Conservation (phyloP, 257 asterid genomes). For the Petunia axillaris region DNA sequence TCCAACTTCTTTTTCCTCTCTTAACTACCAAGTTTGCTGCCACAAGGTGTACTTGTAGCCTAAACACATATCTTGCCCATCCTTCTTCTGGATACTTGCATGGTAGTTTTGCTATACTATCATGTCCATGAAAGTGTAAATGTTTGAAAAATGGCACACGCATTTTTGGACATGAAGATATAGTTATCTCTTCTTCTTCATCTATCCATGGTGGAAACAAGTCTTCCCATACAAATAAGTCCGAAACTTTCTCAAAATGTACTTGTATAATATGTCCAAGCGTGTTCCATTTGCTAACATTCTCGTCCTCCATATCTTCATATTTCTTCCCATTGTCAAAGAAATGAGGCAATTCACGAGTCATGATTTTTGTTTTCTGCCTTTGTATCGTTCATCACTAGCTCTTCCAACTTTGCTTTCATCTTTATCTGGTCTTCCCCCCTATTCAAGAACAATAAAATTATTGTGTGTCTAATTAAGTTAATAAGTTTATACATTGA, state of each 20-base stretch:
- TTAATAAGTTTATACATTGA: no score
- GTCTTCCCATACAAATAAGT: constrained; percentile 62
- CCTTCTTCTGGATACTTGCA: constrained; percentile 52
- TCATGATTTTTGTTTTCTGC: constrained; percentile 39
- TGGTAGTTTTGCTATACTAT: constrained; percentile 66
- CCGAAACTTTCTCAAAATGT: constrained; percentile 49
- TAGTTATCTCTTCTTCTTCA: constrained; percentile 79
- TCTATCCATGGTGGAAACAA: constrained; percentile 91
- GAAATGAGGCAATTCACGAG: constrained; percentile 66
- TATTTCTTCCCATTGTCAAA: constrained; percentile 45
- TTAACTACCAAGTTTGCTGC: constrained; percentile 65
- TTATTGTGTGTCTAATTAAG: no score
- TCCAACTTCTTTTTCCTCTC: constrained; percentile 57
- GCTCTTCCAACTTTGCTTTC: constrained; percentile 58
- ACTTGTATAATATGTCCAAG: constrained; percentile 44
- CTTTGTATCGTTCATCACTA: constrained; percentile 27
- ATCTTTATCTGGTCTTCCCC: constrained; percentile 53
- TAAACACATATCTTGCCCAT: constrained; percentile 72
- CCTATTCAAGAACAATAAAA: not conserved
- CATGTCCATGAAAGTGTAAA: constrained; percentile 52
- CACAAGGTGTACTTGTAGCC: constrained; percentile 72
- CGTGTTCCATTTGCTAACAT: constrained; percentile 54
- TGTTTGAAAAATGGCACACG: constrained; percentile 62
- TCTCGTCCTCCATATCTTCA: constrained; percentile 75
- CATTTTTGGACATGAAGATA: constrained; percentile 73